Base-by-base conservation (phyloP, 768 basidiomycete species). In the Paxillus rubicundulus region DNA sequence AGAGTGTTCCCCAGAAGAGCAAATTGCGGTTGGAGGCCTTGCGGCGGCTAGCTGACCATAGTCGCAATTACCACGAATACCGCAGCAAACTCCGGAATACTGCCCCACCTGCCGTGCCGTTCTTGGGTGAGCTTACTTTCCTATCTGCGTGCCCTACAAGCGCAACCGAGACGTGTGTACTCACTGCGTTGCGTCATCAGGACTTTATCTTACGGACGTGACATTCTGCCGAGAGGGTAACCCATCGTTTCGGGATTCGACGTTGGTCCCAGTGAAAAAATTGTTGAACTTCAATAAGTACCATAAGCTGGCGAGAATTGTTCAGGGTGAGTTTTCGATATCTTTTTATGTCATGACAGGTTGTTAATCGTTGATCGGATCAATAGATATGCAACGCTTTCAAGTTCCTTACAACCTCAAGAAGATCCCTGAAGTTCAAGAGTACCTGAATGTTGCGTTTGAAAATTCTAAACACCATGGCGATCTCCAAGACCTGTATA, bases 201-300 rank as follows among this genome's bases (percentile, higher is more conserved):
- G 89, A 45, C 75, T 92, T 33, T 94, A 93, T 68, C 74, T 95
- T 56, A 93, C 93, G 9, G 93, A 95, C 69, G 79, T 97, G 53
- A 98, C 93, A 6, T 98, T 98, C 71, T 96, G 92, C 65, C 84
- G 89, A 37, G 96, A 98, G 63, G 96, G 96, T 17, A 98, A 98
- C 67, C 87, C 91, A 14, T 87, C 89, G 13, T 77, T 87, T 60
- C 81, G 96, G 58, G 80, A 84, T 14, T 90, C 94, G 5, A 89
- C 93, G 0, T 69, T 82, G 51, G 84, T 84, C 49, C 77, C 87
- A 1, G 80, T 80, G 53, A 86, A 90, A 70, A 89, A 85, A 61
- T 72, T 99, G 36, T 78, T 98, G 66, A 99, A 99, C 71, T 94
- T 97, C 64, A 96, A 95, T 70, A 96, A 97, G 70, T 98, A 97